Percentiles rank a stretch among this genome's conserved stretches.
Evolutionary conservation across 495 filamentous ascomycete genomes (phyloP).

Genomic region (Hamigera avellanea): DNA sequence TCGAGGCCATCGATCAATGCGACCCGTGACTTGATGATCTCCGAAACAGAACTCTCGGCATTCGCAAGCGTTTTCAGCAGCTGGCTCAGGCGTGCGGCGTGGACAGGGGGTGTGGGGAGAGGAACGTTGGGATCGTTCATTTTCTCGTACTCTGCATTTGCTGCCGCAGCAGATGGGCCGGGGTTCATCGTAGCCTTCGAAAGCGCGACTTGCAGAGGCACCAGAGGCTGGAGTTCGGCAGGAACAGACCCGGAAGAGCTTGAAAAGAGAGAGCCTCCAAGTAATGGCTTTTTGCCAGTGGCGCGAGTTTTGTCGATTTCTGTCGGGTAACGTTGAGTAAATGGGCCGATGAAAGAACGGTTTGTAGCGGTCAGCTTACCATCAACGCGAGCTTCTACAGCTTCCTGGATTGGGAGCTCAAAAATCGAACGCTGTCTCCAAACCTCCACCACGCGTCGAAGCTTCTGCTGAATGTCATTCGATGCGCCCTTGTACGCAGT

Average conservation of each 20-base stretch:
- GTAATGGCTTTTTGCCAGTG: constrained; percentile 47
- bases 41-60: constrained; percentile 84
- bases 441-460: constrained; percentile 83
- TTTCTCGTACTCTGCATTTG: constrained; percentile 72
- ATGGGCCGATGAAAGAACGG: too few relatives aligned
- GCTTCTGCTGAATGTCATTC: constrained; percentile 73
- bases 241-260: constrained; percentile 47
- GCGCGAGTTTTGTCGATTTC: constrained; percentile 72
- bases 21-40: constrained; percentile 76
- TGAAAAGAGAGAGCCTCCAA: constrained; percentile 64
- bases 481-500: constrained; percentile 78
- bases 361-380: constrained; percentile 35
- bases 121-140: constrained; percentile 54
- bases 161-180: constrained; percentile 49
- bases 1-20: constrained; percentile 70
- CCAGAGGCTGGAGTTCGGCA: constrained; percentile 61
- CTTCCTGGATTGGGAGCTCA: constrained; percentile 59
- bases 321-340: constrained; percentile 23
- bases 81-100: constrained; percentile 79
- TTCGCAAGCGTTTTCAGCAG: constrained; percentile 78
- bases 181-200: constrained; percentile 54
- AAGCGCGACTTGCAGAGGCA: constrained; percentile 58
- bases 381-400: constrained; percentile 65
- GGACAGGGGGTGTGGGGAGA: constrained; percentile 69
- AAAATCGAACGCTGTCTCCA: constrained; percentile 89